Base-by-base conservation (phyloP, 768 basidiomycete genomes). In the Phanerochaete sordida region DNA sequence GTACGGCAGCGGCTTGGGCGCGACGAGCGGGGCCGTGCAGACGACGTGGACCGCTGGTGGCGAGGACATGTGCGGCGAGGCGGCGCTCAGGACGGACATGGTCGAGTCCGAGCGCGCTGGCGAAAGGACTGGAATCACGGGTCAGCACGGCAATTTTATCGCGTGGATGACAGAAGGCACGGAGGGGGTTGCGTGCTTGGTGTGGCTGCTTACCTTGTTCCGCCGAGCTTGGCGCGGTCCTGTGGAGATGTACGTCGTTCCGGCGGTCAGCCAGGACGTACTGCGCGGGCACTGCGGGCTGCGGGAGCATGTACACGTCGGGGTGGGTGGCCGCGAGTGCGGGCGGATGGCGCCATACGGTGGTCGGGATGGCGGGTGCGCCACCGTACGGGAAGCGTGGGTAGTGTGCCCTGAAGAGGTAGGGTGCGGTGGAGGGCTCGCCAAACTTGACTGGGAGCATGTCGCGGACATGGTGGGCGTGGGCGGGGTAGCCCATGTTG, bases 1-100 rank as follows among this genome's bases (percentile, higher is more conserved):
- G 72, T 84, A 87, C 1, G 87, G 87, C 37, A 88, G 81, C 0
- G 87, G 87, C 26, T 81, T 82, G 13, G 87, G 87, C 0, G 85
- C 86, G 62, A 87, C 73, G 57, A 88, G 76, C n/a, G 87, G 87
- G 1, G 84, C 83, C 62, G 85, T 81, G 75, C 84, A 87, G 23
- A 86, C 77, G 72, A 85, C 79, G 61, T 82, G 78, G 46, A 80
- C 63, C 11, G 73, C 31, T 23, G 69, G 64, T 0, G 65, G 39
- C 5, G 71, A 68, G 3, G 74, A 68, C 21, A 71, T 67, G 35
- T 70, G 63, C 12, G 64, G 45, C 58, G 68, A 68, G 21, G 71
- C 64, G 56, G 63, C 62, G 47, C 61, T 62, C 31, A 68, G 67
- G 59, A 64, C 68, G 11, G 68, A 64, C 35, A 73, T 71, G 23